Percentiles rank a stretch among this genome's conserved stretches.
Conservation (phyloP, 257 asterid genomes). For the Lycium barbarum region DNA sequence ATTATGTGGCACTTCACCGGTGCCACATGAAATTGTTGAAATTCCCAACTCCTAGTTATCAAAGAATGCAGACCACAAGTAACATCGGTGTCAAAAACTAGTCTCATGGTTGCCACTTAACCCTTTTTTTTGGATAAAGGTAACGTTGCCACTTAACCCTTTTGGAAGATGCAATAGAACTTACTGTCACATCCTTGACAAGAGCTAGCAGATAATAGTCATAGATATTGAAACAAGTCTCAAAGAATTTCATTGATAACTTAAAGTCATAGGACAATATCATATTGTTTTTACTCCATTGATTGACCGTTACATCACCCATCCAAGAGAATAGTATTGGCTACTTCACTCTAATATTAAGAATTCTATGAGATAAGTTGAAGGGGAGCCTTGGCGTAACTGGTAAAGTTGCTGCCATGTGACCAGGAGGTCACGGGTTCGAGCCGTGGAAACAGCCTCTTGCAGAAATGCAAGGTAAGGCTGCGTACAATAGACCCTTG, state of each 20-base stretch:
- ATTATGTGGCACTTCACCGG: background rate
- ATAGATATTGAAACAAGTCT: background rate
- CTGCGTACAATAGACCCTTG: no score
- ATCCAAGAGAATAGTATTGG: conserved; percentile 6
- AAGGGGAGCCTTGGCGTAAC: no score
- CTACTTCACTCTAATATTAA: background rate
- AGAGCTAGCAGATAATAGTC: background rate
- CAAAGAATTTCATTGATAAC: background rate
- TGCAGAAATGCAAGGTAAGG: no score
- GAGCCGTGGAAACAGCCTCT: no score
- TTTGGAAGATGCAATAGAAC: background rate
- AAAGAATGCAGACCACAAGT: background rate
- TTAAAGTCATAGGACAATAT: background rate
- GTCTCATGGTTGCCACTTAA: background rate
- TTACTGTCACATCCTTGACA: background rate
- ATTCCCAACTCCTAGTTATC: background rate
- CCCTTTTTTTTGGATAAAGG: background rate
- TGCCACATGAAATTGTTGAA: background rate
- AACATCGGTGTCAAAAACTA: background rate
- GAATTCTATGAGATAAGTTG: no score
- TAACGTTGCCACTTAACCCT: background rate
- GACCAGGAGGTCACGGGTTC: no score
- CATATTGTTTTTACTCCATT: background rate
- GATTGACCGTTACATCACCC: background rate
- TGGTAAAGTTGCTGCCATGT: no score